These are phyloP conservation scores for Beauveria pseudobassiana DNA, from an alignment of 2,329 filamentous ascomycete species.

Conservation along the genomic window DNA sequence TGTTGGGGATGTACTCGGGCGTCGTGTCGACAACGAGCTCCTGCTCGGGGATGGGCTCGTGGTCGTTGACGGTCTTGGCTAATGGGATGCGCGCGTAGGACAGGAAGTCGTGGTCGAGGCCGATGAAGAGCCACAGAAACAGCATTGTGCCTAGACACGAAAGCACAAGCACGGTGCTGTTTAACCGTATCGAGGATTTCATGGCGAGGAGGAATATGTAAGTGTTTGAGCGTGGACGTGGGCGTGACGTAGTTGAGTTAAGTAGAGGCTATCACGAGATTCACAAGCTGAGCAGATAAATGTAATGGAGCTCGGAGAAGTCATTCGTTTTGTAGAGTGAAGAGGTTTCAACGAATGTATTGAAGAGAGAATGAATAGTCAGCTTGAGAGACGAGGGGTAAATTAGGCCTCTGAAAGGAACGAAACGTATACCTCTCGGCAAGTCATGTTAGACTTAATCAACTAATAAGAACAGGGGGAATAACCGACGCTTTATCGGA, in stretches of 20 bases:
- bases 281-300: not conserved
- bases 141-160: not conserved
- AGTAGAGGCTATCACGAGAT: not conserved
- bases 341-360: not conserved
- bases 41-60: not conserved
- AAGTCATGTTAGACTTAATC: not conserved
- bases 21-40: not conserved
- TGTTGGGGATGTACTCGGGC: conserved; percentile 18
- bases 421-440: not conserved
- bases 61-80: not conserved
- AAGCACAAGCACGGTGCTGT: not conserved
- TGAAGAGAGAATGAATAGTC: not conserved
- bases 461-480: not conserved
- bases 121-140: not conserved
- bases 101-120: not conserved
- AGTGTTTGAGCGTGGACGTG: not conserved
- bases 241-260: not conserved
- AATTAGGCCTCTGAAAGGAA: not conserved
- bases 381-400: not conserved
- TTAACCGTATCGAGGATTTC: not conserved
- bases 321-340: not conserved
- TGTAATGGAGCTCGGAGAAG: not conserved
- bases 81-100: not conserved
- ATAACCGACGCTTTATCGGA: not conserved
- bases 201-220: not conserved